Percentiles rank a stretch among this genome's conserved stretches.
Evolutionary conservation across 768 basidiomycete genomes (phyloP).

Genomic region (Nevesoporus exiguus): DNA sequence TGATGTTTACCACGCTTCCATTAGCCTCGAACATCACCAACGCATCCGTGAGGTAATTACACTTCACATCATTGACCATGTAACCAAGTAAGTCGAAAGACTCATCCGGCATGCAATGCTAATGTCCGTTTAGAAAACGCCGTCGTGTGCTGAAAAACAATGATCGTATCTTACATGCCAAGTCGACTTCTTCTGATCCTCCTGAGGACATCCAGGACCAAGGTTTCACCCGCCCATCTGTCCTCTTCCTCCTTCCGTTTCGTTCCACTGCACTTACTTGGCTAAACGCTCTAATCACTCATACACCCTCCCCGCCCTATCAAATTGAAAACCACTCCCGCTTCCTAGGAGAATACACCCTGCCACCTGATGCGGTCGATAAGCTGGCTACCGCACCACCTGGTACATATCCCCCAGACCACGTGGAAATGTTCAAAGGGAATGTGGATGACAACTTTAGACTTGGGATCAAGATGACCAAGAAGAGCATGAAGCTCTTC

Average conservation of each 20-base stretch:
- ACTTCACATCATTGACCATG: slow-evolving; percentile 84
- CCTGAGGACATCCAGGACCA: slow-evolving; percentile 88
- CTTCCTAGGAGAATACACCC: slow-evolving; percentile 76
- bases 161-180: slow-evolving; percentile 75
- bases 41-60: slow-evolving; percentile 64
- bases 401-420: slow-evolving; percentile 81
- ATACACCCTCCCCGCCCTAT: slow-evolving; percentile 65
- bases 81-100: slow-evolving; percentile 61
- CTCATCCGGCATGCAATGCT: background rate
- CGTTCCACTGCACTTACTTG: slow-evolving; percentile 84
- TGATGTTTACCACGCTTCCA: slow-evolving; percentile 73
- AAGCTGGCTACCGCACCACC: slow-evolving; percentile 71
- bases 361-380: slow-evolving; percentile 77
- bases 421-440: slow-evolving; percentile 92
- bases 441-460: slow-evolving; percentile 96
- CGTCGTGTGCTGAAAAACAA: slow-evolving; percentile 90
- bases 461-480: slow-evolving; percentile 87
- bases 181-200: slow-evolving; percentile 52
- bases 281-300: slow-evolving; percentile 74
- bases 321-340: slow-evolving; percentile 88
- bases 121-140: slow-evolving; percentile 64
- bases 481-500: slow-evolving; percentile 90
- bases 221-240: slow-evolving; percentile 94
- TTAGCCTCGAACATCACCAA: slow-evolving; percentile 62
- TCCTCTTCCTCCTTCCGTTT: slow-evolving; percentile 90